These are phyloP conservation scores for Vitis hybrid DNA, from an alignment of 177 flowering plant genomes.

Conservation along the genomic window DNA sequence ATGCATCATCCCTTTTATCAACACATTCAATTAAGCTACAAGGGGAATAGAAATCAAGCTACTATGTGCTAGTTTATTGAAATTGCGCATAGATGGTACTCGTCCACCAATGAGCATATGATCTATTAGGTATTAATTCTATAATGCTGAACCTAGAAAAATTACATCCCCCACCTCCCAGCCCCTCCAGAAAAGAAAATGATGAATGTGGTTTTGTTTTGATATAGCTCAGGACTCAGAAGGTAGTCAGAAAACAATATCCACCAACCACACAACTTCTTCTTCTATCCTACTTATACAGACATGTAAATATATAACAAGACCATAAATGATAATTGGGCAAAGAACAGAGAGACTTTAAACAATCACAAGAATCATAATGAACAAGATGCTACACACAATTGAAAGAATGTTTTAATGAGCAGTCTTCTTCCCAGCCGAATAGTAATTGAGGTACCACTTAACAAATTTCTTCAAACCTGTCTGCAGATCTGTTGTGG, in stretches of 20 bases:
- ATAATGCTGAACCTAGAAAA: slow-evolving; percentile 33
- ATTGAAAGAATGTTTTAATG: slow-evolving; percentile 21
- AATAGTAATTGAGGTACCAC: slow-evolving; percentile 59
- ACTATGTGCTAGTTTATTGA: slow-evolving; percentile 34
- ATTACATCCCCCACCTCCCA: slow-evolving; percentile 12
- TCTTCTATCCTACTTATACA: slow-evolving; percentile 22
- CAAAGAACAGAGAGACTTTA: slow-evolving; percentile 16
- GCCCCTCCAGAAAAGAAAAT: not conserved
- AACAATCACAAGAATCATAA: slow-evolving; percentile 41
- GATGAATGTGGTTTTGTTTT: slow-evolving; percentile 17
- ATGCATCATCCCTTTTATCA: too few relatives aligned
- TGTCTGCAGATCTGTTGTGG: slow-evolving; percentile 61
- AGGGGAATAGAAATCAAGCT: not conserved
- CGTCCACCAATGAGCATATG: slow-evolving; percentile 36
- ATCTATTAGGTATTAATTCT: slow-evolving; percentile 37
- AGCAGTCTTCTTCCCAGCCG: slow-evolving; percentile 46
- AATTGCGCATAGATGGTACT: slow-evolving; percentile 35
- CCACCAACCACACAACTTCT: slow-evolving; percentile 27
- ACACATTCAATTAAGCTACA: not conserved
- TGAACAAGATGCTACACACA: slow-evolving; percentile 32
- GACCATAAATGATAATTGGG: slow-evolving; percentile 9
- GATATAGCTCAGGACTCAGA: slow-evolving; percentile 8
- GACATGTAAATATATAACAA: slow-evolving; percentile 16
- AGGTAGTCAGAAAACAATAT: slow-evolving; percentile 19
- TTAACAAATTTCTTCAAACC: slow-evolving; percentile 70